Percentiles rank a stretch among this genome's conserved stretches.
These are phyloP conservation scores for Protea cynaroides DNA, from an alignment of 164 flowering plant genomes.

Conservation along the genomic window DNA sequence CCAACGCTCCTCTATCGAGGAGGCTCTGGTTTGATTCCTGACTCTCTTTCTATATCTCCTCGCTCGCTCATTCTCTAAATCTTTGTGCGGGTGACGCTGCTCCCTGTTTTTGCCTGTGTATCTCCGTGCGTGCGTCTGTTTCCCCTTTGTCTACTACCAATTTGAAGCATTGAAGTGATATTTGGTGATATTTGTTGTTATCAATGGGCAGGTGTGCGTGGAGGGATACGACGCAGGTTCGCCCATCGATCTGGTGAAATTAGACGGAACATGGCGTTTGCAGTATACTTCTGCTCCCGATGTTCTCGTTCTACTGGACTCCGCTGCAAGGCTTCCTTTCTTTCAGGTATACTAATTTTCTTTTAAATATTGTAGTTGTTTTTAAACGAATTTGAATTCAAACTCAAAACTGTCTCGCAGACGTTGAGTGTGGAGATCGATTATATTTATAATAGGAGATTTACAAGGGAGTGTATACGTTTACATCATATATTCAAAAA, in stretches of 20 bases:
- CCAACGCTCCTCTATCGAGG: constrained; percentile 77
- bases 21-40: constrained; percentile 53
- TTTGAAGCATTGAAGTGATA: too few species aligned
- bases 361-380: too few species aligned
- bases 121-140: too few species aligned
- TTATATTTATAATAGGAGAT: too few species aligned
- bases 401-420: too few species aligned
- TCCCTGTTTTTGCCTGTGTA: not conserved
- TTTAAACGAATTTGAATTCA: too few species aligned
- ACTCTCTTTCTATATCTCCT: not conserved
- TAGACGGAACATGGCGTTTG: constrained; percentile 98
- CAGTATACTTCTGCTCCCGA: constrained; percentile 95
- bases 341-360: constrained; percentile 44
- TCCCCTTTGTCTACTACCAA: too few species aligned
- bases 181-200: too few species aligned
- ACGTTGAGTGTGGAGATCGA: too few species aligned
- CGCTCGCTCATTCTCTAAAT: not conserved
- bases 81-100: not conserved
- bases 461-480: too few species aligned
- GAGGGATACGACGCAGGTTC: constrained; percentile 57
- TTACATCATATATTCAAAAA: too few species aligned
- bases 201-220: constrained; percentile 48
- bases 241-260: constrained; percentile 41
- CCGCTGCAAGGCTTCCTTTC: constrained; percentile 70
- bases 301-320: constrained; percentile 74